Percentiles rank a stretch among this genome's conserved stretches.
phyloP scores from a whole-genome alignment of 2,329 filamentous ascomycete genomes.

The Ophiocordyceps polyrhachis-furcata region DNA sequence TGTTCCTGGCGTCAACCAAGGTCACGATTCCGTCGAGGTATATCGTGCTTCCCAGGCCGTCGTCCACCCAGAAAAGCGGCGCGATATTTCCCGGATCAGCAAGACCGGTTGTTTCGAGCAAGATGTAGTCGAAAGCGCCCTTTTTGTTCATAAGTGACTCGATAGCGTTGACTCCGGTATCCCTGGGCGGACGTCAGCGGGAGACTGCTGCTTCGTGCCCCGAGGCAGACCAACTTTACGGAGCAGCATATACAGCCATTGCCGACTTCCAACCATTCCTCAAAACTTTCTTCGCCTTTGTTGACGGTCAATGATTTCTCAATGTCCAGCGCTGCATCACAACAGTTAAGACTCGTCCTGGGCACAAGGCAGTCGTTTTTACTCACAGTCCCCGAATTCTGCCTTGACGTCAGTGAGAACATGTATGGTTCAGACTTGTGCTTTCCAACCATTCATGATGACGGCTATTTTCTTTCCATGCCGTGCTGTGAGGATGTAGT shows the following conservation, averaged over 20 bases:
- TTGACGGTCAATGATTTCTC: constrained; percentile 91
- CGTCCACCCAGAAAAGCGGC: constrained; percentile 93
- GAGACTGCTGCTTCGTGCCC: neutral
- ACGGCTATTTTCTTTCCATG: constrained; percentile 98
- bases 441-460: constrained; percentile 59
- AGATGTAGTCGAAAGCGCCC: constrained; percentile 90
- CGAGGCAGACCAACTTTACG: constrained; percentile 47
- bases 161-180: constrained; percentile 83
- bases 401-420: neutral
- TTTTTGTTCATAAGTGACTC: constrained; percentile 90
- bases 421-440: neutral
- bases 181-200: constrained; percentile 28
- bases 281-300: constrained; percentile 61
- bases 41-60: constrained; percentile 84
- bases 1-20: constrained; percentile 86
- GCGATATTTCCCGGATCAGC: constrained; percentile 93
- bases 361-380: constrained; percentile 4
- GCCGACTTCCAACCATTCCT: constrained; percentile 89
- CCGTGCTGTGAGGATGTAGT: constrained; percentile 85
- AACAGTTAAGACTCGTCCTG: neutral
- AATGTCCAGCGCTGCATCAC: constrained; percentile 60
- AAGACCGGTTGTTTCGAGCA: constrained; percentile 87
- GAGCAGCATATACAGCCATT: constrained; percentile 98
- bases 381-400: constrained; percentile 70
- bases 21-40: constrained; percentile 96